Evolutionary conservation across 768 basidiomycete species (phyloP).

Genomic region (Candolleomyces efflorescens): DNA sequence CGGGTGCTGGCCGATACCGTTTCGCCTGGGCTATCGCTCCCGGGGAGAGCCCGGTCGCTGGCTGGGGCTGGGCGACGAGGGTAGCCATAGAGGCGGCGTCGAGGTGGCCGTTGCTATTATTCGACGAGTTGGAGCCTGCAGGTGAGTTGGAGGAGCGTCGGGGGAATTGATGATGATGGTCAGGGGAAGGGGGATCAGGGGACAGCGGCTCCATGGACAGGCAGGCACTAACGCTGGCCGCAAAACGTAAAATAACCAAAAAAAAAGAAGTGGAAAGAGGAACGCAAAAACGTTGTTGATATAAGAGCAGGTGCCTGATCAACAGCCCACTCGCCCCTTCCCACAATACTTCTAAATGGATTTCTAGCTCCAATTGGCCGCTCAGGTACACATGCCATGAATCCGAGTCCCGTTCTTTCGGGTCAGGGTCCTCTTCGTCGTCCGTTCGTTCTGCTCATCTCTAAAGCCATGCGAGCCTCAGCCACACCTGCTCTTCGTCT

Average conservation of each 20-base stretch:
- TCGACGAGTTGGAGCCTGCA: too few species aligned
- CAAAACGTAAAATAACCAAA: background rate
- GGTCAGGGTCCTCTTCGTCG: background rate
- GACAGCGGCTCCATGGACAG: constrained; percentile 4
- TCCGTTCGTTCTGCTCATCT: background rate
- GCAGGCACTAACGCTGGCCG: too few species aligned
- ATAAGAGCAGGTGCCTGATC: constrained; percentile 8
- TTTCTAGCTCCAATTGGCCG: background rate
- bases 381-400: constrained; percentile 1
- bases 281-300: background rate
- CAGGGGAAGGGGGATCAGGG: constrained; percentile 4
- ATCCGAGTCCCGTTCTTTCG: background rate
- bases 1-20: constrained; percentile 77
- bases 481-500: background rate
- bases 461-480: background rate
- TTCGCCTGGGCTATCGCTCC: constrained; percentile 30
- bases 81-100: background rate
- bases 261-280: background rate
- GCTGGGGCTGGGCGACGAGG: background rate
- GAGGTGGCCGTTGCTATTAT: too few species aligned
- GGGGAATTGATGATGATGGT: background rate
- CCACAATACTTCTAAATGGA: background rate
- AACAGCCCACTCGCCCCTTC: constrained; percentile 1
- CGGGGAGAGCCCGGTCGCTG: background rate
- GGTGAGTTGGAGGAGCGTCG: background rate